Base-by-base conservation (phyloP, 371 early-diverging fungal species). In the Syncephalis fuscata region DNA sequence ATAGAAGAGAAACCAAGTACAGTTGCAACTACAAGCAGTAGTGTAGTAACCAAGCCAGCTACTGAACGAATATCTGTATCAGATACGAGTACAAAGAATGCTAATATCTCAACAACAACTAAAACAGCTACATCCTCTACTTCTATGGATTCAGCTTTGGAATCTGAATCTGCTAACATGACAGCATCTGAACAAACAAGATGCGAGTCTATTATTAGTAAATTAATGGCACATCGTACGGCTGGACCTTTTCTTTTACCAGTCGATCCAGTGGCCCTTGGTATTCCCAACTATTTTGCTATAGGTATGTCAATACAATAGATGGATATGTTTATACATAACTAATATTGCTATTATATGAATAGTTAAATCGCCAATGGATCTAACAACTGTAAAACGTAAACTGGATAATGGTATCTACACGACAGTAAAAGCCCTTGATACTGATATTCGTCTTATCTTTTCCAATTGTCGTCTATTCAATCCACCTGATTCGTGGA, bases 401-500 rank as follows among this genome's bases (percentile, higher is more conserved):
- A 71, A 68, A 48, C 24, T 76, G n/a, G 59, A 58, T 5, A 32
- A 37, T 0, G 61, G 65, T 17, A 46, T 50, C 24, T 79, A 77
- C 26, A 19, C 32, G 8, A 45, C 57, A 8, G 64, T 74, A 26
- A 73, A 74, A 21, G 59, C 60, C 14, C 76, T 76, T 14, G 15
- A 40, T 16, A 63, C 62, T 1, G 83, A 82, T 53, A 64, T 83
- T 14, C 57, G 66, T 11, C 57, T 73, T 11, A 71, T 89, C 41
- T 69, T 97, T 41, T 57, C 62, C 50, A 99, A 99, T 64, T 97
- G 98, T 59, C 81, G 73, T 50, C 66, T 71, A 26, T 99, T 92
- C 66, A 99, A 99, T 60, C 67, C 67, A 2, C 64, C 76, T 1
- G 85, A 76, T 0, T 72, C 85, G 17, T 90, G 89, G 1, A 89